Evolutionary conservation across 2,329 filamentous ascomycete genomes (phyloP), one percentile per base, ranked within the genome.

Genomic region (Pleurostoma richardsiae): DNA sequence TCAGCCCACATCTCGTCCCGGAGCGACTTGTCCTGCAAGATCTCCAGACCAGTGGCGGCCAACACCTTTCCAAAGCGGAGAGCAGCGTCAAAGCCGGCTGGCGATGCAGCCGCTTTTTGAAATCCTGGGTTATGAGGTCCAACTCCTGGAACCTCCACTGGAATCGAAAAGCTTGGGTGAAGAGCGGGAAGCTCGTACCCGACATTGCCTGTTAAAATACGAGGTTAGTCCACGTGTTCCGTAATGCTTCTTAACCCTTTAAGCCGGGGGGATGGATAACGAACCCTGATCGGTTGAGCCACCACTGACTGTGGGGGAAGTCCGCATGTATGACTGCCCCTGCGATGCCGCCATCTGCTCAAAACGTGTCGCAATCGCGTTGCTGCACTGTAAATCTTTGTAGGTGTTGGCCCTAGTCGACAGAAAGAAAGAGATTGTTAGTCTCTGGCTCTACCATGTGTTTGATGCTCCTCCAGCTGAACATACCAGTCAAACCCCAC

Each of bases 101-200:
- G 63, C 0, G 72, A 79, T 4, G 75, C 75, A 0, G 76, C 70
- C 0, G 76, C 72, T 3, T 64, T 59, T 6, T 74, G 72, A 52
- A 79, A 83, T 0, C 72, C 69, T 0, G 72, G 70, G 6, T 70
- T 83, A 49, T 79, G 79, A 19, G 77, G 77, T 0, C 74, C 71
- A 8, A 60, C 62, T 1, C 68, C 69, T 3, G 66, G 64, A 3
- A 64, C 62, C 0, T 72, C 70, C 3, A 75, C 68, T 8, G 33
- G 33, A 47, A 82, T 79, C 29, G 68, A 66, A 54, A 81, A 82
- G 6, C 72, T 71, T 1, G 70, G 65, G 46, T 69, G 76, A 33
- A 83, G 57, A 45, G 73, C 77, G 36, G 79, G 80, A 65, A 82
- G 70, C 2, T 68, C 74, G 54, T 82, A 74, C 52, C 74, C 80